Evolutionary conservation across 2,329 filamentous ascomycete species (phyloP).

Genomic region (Mollisia scopiformis): DNA sequence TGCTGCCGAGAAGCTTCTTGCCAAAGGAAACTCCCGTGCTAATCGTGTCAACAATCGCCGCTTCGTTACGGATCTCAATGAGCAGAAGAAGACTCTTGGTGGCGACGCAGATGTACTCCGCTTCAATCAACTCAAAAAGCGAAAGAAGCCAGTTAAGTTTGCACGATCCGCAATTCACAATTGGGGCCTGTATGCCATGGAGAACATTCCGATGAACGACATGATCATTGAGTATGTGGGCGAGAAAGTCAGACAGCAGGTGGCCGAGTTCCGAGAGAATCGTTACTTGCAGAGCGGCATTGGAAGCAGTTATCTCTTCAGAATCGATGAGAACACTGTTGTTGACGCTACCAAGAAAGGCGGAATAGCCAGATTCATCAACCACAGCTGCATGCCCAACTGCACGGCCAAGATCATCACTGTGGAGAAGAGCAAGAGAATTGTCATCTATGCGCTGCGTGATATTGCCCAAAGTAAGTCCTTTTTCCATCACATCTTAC

Average conservation of each 20-base stretch:
- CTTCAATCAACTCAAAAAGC: slow-evolving; percentile 99
- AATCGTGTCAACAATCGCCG: slow-evolving; percentile 96
- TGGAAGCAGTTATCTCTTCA: slow-evolving; percentile 95
- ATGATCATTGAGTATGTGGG: slow-evolving; percentile 99
- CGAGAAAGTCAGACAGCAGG: slow-evolving; percentile 94
- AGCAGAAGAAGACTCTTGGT: slow-evolving; percentile 85
- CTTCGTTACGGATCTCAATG: slow-evolving; percentile 91
- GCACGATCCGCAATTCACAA: slow-evolving; percentile 97
- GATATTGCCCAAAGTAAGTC: slow-evolving; percentile 92
- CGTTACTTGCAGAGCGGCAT: slow-evolving; percentile 95
- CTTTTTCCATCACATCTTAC: not conserved
- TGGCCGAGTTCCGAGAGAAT: slow-evolving; percentile 93
- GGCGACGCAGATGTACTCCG: slow-evolving; percentile 89
- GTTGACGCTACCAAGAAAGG: slow-evolving; percentile 99
- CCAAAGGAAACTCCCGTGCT: slow-evolving; percentile 88
- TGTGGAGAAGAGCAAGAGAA: slow-evolving; percentile 95
- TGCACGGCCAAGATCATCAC: slow-evolving; percentile 99
- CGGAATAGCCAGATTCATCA: slow-evolving; percentile 97
- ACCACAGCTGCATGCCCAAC: slow-evolving; percentile 97
- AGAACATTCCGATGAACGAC: slow-evolving; percentile 95
- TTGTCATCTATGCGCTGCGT: slow-evolving; percentile 96
- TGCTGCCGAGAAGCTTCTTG: slow-evolving; percentile 76
- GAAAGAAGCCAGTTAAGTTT: slow-evolving; percentile 99
- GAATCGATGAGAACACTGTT: slow-evolving; percentile 96
- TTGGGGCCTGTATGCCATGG: slow-evolving; percentile 97